A percentile compares a stretch with the other conserved stretches of the same genome.
Evolutionary conservation across 2,329 filamentous ascomycete genomes (phyloP).

Genomic region (Elsinoe batatas): DNA sequence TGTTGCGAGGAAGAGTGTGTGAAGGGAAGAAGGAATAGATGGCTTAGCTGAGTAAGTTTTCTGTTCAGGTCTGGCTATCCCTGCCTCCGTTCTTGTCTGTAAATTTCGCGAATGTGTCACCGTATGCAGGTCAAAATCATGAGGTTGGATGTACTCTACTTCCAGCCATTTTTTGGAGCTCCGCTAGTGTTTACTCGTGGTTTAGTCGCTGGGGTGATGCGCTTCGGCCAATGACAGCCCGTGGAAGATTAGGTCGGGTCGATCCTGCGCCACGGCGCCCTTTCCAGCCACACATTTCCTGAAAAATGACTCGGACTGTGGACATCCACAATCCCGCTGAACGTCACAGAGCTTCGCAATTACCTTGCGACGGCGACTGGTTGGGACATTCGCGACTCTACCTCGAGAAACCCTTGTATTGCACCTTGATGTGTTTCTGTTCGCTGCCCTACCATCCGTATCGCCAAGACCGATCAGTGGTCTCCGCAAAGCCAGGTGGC

Average conservation of each 20-base stretch:
- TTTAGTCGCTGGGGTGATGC: not conserved
- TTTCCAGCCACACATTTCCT: not conserved
- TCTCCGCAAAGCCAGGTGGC: too few species aligned
- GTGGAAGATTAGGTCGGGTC: not conserved
- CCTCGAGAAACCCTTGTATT: too few species aligned
- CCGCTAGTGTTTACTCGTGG: not conserved
- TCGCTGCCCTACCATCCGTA: too few species aligned
- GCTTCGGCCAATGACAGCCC: not conserved
- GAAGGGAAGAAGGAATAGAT: constrained; percentile 6
- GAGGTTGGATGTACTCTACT: constrained; percentile 14
- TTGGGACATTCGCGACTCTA: too few species aligned
- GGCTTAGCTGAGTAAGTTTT: constrained; percentile 13
- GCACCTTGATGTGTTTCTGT: too few species aligned
- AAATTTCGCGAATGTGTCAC: not conserved
- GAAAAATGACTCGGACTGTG: not conserved
- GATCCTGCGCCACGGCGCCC: not conserved
- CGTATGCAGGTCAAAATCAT: constrained; percentile 12
- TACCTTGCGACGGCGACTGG: too few species aligned
- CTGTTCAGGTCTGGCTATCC: constrained; percentile 7
- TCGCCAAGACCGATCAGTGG: too few species aligned
- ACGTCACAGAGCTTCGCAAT: too few species aligned
- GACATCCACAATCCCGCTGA: too few species aligned
- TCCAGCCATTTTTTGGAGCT: constrained; percentile 9
- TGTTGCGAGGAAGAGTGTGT: not conserved
- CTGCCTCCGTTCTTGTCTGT: not conserved